A percentile compares a stretch with the other conserved stretches of the same genome.
These are phyloP conservation scores for Collybia mongolica DNA, from an alignment of 768 basidiomycete species.

Conservation along the genomic window DNA sequence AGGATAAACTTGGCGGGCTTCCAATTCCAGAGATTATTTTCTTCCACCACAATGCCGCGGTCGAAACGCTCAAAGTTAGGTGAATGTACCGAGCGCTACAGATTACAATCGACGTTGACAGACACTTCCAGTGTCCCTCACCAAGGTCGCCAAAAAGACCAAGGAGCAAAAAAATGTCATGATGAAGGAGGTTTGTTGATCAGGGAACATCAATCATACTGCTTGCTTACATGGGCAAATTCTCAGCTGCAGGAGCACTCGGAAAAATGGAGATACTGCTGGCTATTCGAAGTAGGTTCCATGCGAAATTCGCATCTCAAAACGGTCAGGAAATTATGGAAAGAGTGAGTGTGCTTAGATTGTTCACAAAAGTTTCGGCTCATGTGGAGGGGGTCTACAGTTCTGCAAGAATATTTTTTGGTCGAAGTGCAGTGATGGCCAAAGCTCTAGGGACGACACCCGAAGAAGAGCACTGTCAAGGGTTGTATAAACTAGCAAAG, in stretches of 20 bases:
- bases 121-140: conserved; percentile 71
- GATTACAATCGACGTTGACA: conserved; percentile 6
- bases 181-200: conserved; percentile 66
- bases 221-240: conserved; percentile 2
- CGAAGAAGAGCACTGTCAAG: conserved; percentile 82
- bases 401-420: conserved; percentile 89
- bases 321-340: conserved; percentile 92
- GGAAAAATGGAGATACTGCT: conserved; percentile 93
- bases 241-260: conserved; percentile 74
- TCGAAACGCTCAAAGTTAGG: conserved; percentile 90
- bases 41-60: conserved; percentile 65
- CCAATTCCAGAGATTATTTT: conserved; percentile 27
- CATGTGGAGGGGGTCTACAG: conserved; percentile 32
- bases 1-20: conserved; percentile 49
- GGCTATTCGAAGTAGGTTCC: conserved; percentile 92
- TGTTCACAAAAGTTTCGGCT: not conserved
- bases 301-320: conserved; percentile 96
- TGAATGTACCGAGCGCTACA: conserved; percentile 34
- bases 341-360: conserved; percentile 57
- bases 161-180: conserved; percentile 85
- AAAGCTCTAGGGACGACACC: conserved; percentile 88
- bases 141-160: conserved; percentile 93
- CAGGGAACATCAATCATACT: not conserved
- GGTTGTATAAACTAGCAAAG: conserved; percentile 76
- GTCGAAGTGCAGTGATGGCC: conserved; percentile 86